Conservation (phyloP, 768 basidiomycete genomes). For the Collybia nuda region DNA sequence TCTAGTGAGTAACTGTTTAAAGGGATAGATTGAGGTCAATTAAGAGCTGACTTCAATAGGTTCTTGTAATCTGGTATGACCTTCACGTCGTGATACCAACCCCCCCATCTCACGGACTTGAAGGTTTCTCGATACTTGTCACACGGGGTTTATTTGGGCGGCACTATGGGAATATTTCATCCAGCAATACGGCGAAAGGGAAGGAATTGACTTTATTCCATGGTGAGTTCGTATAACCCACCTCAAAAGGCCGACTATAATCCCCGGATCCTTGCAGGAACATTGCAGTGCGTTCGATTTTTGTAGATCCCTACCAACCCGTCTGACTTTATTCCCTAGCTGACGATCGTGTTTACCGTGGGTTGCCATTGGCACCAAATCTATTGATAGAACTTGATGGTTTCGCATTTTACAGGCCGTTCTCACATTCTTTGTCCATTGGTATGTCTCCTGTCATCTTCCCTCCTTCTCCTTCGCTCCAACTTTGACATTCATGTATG, state of each 20-base stretch:
- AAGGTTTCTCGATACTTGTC: conserved; percentile 36
- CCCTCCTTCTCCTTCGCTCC: no score
- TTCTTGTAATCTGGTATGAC: conserved; percentile 14
- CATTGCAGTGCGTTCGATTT: conserved; percentile 11
- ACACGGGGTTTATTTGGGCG: conserved; percentile 36
- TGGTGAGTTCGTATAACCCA: conserved; percentile 23
- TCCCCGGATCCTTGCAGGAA: conserved; percentile 6
- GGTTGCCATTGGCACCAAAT: not conserved
- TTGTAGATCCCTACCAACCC: not conserved
- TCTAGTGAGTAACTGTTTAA: not conserved
- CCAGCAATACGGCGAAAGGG: conserved; percentile 23
- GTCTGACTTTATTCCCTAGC: not conserved
- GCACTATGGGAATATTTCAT: conserved; percentile 41
- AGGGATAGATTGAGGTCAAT: no score
- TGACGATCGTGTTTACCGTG: conserved; percentile 26
- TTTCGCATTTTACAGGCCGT: conserved; percentile 25
- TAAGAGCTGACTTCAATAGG: conserved; percentile 5
- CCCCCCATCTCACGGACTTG: not conserved
- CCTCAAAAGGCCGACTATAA: not conserved
- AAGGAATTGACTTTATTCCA: conserved; percentile 30
- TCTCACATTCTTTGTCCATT: conserved; percentile 41
- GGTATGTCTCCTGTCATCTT: conserved; percentile 21
- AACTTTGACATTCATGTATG: no score
- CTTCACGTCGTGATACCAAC: not conserved
- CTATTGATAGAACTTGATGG: not conserved